Percentiles rank a stretch among this genome's conserved stretches.
Conservation (phyloP, 1,284 basidiomycete genomes). For the Fomes fomentarius region DNA sequence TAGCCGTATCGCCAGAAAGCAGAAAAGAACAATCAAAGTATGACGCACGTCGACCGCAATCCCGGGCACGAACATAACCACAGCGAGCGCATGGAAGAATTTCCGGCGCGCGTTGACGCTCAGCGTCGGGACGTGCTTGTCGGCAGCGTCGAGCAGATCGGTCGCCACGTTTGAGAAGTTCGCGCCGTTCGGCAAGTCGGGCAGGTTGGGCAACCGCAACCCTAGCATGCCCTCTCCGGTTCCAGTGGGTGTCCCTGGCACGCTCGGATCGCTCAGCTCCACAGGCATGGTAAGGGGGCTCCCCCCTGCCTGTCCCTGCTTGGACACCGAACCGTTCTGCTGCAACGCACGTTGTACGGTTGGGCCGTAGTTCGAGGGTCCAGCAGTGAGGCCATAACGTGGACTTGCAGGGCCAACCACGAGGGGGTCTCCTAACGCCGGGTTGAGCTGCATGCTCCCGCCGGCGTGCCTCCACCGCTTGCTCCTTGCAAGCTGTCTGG, state of each 20-base stretch:
- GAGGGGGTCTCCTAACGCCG: constrained; percentile 20
- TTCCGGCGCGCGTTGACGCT: constrained; percentile 95
- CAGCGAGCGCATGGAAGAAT: constrained; percentile 95
- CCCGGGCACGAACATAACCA: constrained; percentile 95
- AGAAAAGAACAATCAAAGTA: background rate
- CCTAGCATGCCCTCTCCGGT: constrained; percentile 35
- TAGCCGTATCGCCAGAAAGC: constrained; percentile 5
- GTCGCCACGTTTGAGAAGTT: constrained; percentile 69
- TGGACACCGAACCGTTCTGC: background rate
- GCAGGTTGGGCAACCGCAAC: constrained; percentile 52
- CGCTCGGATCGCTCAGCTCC: constrained; percentile 30
- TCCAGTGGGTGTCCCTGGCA: constrained; percentile 25
- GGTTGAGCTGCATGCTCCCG: constrained; percentile 17
- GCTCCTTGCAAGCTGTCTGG: constrained; percentile 80
- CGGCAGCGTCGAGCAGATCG: constrained; percentile 84
- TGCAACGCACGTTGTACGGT: constrained; percentile 3
- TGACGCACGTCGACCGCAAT: constrained; percentile 87
- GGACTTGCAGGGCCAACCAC: constrained; percentile 14
- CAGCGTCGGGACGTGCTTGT: constrained; percentile 87
- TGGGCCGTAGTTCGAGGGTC: constrained; percentile 9
- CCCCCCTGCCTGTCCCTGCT: background rate
- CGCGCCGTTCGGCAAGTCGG: constrained; percentile 43
- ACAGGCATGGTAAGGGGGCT: constrained; percentile 2
- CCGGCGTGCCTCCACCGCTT: constrained; percentile 58
- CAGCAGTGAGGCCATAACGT: constrained; percentile 17